A percentile compares a stretch with the other conserved stretches of the same genome.
Evolutionary conservation across 2,329 filamentous ascomycete genomes (phyloP).

Genomic region (Curvularia hawaiiensis): DNA sequence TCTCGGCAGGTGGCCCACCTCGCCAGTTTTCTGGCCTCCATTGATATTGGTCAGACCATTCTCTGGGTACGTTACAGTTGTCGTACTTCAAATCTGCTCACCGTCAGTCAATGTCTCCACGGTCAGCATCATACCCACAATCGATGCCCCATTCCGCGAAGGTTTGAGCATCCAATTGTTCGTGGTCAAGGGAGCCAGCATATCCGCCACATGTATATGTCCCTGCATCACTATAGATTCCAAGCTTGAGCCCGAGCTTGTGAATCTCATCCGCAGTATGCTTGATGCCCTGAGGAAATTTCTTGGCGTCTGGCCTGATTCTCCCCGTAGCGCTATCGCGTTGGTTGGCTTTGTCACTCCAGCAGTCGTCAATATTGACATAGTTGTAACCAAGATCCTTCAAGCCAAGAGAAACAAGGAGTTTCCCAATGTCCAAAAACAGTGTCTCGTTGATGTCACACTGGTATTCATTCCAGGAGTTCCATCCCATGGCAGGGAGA

Average conservation of each 20-base stretch:
- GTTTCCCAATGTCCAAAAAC: conserved; percentile 23
- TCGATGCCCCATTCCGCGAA: conserved; percentile 52
- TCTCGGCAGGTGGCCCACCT: conserved; percentile 49
- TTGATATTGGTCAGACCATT: conserved; percentile 46
- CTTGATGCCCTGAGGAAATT: conserved; percentile 64
- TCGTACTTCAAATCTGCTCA: conserved; percentile 39
- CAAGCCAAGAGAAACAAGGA: conserved; percentile 24
- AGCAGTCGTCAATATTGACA: conserved; percentile 67
- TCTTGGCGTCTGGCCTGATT: conserved; percentile 55
- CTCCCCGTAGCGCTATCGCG: conserved; percentile 39
- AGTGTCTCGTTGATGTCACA: conserved; percentile 31
- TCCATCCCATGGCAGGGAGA: conserved; percentile 32
- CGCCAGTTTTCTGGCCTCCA: conserved; percentile 50
- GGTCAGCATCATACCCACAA: conserved; percentile 15
- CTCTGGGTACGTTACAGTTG: conserved; percentile 43
- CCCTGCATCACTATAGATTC: conserved; percentile 65
- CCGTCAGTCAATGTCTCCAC: not conserved
- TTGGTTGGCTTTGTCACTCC: conserved; percentile 51
- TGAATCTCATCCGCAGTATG: conserved; percentile 61
- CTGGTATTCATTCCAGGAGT: conserved; percentile 29
- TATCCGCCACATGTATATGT: conserved; percentile 60
- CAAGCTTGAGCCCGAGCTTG: conserved; percentile 62
- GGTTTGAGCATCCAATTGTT: conserved; percentile 61
- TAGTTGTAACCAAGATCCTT: conserved; percentile 46
- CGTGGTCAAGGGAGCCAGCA: conserved; percentile 61